A percentile compares a stretch with the other conserved stretches of the same genome.
phyloP scores from a whole-genome alignment of 2,329 filamentous ascomycete species.

The Colletotrichum gigasporum region DNA sequence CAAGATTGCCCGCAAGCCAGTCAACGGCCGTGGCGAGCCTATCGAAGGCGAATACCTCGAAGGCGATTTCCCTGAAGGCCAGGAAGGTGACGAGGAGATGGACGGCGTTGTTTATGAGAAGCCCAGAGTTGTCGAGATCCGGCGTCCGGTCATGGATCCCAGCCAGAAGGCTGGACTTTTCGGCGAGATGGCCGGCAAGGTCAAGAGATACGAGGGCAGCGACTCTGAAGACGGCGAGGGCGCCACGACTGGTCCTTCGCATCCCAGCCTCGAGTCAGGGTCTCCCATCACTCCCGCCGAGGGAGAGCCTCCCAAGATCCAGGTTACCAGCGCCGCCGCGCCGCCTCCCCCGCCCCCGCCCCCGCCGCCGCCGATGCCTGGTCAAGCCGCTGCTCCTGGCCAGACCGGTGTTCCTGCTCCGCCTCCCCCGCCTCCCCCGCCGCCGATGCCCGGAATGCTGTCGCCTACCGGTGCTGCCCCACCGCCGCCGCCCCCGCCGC shows the following conservation, averaged over 20 bases:
- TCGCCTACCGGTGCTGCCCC: slow-evolving; percentile 48
- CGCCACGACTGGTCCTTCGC: slow-evolving; percentile 77
- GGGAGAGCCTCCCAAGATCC: slow-evolving; percentile 66
- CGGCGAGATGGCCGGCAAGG: slow-evolving; percentile 78
- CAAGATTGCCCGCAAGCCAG: slow-evolving; percentile 64
- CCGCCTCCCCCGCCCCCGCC: slow-evolving; percentile 50
- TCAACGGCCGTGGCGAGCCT: slow-evolving; percentile 50
- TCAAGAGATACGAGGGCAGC: slow-evolving; percentile 77
- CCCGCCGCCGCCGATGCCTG: slow-evolving; percentile 46
- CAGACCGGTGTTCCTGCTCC: slow-evolving; percentile 46
- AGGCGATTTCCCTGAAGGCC: slow-evolving; percentile 51
- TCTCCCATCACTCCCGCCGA: slow-evolving; percentile 75
- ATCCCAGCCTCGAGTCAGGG: slow-evolving; percentile 77
- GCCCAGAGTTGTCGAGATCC: slow-evolving; percentile 81
- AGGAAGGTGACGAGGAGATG: slow-evolving; percentile 61
- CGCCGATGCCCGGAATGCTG: slow-evolving; percentile 55
- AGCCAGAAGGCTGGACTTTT: slow-evolving; percentile 74
- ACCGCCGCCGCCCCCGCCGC: slow-evolving; percentile 60
- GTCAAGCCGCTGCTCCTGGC: too few species aligned
- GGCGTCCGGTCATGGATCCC: slow-evolving; percentile 71
- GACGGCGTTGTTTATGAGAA: slow-evolving; percentile 79
- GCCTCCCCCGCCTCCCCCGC: slow-evolving; percentile 56
- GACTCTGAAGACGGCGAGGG: slow-evolving; percentile 77
- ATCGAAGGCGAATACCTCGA: slow-evolving; percentile 49
- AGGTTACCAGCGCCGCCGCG: slow-evolving; percentile 58